phyloP scores from a whole-genome alignment of 2,329 filamentous ascomycete genomes.

The Myriangium duriaei region DNA sequence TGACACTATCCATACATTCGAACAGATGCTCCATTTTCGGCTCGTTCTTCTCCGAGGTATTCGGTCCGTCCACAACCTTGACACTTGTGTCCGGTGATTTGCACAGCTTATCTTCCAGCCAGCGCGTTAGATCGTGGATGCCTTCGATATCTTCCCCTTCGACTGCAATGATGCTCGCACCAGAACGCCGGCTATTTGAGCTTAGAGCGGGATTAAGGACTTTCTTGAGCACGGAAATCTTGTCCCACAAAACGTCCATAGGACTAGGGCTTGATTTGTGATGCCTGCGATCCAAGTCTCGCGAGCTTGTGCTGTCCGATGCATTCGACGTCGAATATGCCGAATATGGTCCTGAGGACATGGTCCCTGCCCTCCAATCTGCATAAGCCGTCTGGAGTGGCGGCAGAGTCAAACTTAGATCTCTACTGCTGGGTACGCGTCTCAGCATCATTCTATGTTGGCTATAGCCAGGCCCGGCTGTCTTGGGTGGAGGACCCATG shows the following conservation, averaged over 20 bases:
- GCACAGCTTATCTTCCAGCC: conserved; percentile 43
- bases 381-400: no score
- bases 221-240: background rate
- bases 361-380: no score
- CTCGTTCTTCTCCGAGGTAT: conserved; percentile 25
- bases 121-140: conserved; percentile 52
- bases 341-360: no score
- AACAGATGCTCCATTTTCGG: conserved; percentile 42
- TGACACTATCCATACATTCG: conserved; percentile 44
- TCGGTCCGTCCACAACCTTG: conserved; percentile 37
- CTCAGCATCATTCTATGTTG: conserved; percentile 23
- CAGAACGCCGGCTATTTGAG: conserved; percentile 17
- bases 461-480: conserved; percentile 19
- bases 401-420: conserved; percentile 33
- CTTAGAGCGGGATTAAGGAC: background rate
- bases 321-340: no score
- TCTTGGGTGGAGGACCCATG: conserved; percentile 23
- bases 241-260: conserved; percentile 8
- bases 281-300: no score
- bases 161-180: conserved; percentile 72
- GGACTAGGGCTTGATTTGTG: no score
- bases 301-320: no score
- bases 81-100: conserved; percentile 41
- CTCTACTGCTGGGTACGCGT: conserved; percentile 1
- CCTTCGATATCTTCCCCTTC: conserved; percentile 60